These are phyloP conservation scores for Aspergillus novofumigatus DNA, from an alignment of 2,329 filamentous ascomycete species.

Conservation along the genomic window DNA sequence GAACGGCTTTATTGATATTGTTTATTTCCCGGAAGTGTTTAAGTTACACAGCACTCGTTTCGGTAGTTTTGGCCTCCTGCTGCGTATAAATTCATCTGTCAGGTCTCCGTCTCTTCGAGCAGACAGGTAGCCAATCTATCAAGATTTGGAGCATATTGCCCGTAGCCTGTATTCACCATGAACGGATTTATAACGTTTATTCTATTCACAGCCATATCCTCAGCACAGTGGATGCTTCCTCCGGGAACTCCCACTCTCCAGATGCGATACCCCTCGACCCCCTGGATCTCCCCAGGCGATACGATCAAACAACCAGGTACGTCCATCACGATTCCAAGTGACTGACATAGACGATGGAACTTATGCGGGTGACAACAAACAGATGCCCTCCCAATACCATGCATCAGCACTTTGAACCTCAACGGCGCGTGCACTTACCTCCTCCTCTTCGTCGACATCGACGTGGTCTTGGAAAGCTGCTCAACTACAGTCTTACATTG, in stretches of 20 bases:
- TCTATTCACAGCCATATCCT: neutral
- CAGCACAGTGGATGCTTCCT: neutral
- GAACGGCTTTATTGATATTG: neutral
- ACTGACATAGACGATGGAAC: neutral
- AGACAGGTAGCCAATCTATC: too few species aligned
- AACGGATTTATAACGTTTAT: neutral
- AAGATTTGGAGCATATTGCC: too few species aligned
- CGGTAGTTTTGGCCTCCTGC: too few species aligned
- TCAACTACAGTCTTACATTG: conserved; percentile 24
- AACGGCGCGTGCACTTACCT: conserved; percentile 12
- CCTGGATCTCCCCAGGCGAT: conserved; percentile 18
- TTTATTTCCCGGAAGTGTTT: too few species aligned
- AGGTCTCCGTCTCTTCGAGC: too few species aligned
- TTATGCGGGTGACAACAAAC: neutral
- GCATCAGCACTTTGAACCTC: conserved; percentile 14
- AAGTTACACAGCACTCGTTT: too few species aligned
- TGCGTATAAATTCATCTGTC: too few species aligned
- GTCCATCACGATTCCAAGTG: neutral
- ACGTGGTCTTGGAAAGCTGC: conserved; percentile 14
- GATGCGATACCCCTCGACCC: conserved; percentile 14
- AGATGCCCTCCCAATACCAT: conserved; percentile 13
- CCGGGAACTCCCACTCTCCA: conserved; percentile 5
- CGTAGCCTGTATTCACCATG: too few species aligned
- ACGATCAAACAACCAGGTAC: conserved; percentile 9
- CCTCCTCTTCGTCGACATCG: conserved; percentile 23